Conservation (phyloP, 805 yeast species). For the Lipomyces japonicus region DNA sequence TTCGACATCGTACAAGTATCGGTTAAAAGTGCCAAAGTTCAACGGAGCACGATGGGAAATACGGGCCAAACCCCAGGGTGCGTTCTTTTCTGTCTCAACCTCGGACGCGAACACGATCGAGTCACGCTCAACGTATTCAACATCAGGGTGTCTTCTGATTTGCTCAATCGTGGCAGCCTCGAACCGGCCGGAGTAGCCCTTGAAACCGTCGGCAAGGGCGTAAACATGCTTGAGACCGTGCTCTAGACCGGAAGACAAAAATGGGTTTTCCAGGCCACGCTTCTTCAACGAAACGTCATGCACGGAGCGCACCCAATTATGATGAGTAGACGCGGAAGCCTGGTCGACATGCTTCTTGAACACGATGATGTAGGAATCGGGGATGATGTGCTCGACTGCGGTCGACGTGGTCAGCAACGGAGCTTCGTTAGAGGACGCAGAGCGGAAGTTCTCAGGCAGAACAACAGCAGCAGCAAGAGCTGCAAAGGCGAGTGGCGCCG, state of each 20-base stretch:
- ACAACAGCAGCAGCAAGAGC: slow-evolving; percentile 27
- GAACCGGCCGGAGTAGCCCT: slow-evolving; percentile 86
- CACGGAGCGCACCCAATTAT: slow-evolving; percentile 45
- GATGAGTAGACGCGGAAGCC: slow-evolving; percentile 60
- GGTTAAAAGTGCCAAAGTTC: slow-evolving; percentile 54
- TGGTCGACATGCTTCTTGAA: slow-evolving; percentile 62
- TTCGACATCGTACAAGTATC: slow-evolving; percentile 55
- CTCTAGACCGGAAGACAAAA: slow-evolving; percentile 41
- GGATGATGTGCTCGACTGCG: slow-evolving; percentile 38
- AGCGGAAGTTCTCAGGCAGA: slow-evolving; percentile 17
- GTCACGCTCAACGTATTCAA: slow-evolving; percentile 55
- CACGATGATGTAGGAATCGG: slow-evolving; percentile 79
- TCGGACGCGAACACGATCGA: slow-evolving; percentile 48
- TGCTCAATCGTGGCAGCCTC: slow-evolving; percentile 68
- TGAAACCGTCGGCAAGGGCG: slow-evolving; percentile 50
- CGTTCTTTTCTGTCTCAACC: slow-evolving; percentile 51
- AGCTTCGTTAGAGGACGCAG: slow-evolving; percentile 20
- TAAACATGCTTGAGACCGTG: slow-evolving; percentile 58
- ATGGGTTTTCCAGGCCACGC: slow-evolving; percentile 41
- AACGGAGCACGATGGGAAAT: slow-evolving; percentile 63
- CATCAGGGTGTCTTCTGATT: slow-evolving; percentile 54
- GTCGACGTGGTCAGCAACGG: slow-evolving; percentile 48
- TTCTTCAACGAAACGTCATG: slow-evolving; percentile 34
- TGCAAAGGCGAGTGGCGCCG: slow-evolving; percentile 17
- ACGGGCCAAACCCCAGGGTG: slow-evolving; percentile 76